Base-by-base conservation (phyloP, 2,329 filamentous ascomycete species). In the Calonectria pseudoturangicola region DNA sequence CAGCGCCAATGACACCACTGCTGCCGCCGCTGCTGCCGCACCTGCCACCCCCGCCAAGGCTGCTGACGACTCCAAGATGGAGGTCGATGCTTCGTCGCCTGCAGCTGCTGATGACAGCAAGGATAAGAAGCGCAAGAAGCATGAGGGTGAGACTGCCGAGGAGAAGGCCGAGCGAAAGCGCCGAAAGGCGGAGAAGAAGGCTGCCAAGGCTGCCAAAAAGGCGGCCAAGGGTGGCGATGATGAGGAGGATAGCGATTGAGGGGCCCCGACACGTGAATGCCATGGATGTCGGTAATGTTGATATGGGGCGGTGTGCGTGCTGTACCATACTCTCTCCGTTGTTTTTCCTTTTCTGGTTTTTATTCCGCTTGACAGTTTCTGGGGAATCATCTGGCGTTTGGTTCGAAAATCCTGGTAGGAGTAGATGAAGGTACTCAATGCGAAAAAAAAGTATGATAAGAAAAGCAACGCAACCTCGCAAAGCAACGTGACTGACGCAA, bases 111-210 rank as follows among this genome's bases (percentile, higher is more conserved):
- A 89, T 68, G 89, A 91, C 65, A 89, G 90, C 79, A 90, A 92
- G 65, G 87, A 80, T 86, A 93, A 90, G 84, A 89, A 92, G 85
- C 92, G 93, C 87, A 95, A 95, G 89, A 97, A 95, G 89, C 93
- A 94, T 83, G 93, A 95, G 43, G 93, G 93, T 80, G 93, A 95
- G 86, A 93, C 92, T 18, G 85, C 92, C 30, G 92, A 94, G 82
- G 92, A 92, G 84, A 91, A 90, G 85, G 89, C 89, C 6, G 89
- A 90, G 85, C 87, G 89, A 76, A 91, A 91, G 86, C 87, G 88
- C 78, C 86, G 88, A 82, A 91, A 90, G 86, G 89, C 89, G 2
- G 89, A 90, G 83, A 91, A 90, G 86, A 91, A 90, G 84, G 88
- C 88, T 2, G 87, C 87, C 78, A 90, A 89, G 84, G 86, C 87